phyloP scores from a whole-genome alignment of 1,284 basidiomycete species.

The Cystobasidium slooffiae region DNA sequence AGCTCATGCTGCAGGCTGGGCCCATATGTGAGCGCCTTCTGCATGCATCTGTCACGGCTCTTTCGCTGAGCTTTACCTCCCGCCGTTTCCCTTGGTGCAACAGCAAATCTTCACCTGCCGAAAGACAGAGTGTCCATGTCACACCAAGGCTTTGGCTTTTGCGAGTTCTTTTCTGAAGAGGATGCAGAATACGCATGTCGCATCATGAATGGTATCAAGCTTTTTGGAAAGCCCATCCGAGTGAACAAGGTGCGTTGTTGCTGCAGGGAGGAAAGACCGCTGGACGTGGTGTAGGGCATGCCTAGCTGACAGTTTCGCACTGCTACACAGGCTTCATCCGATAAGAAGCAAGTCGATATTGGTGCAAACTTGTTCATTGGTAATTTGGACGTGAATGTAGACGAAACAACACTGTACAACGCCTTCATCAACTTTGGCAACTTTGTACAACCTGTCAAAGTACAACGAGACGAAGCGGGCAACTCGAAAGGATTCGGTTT shows the following conservation, averaged over 20 bases:
- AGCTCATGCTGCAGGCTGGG: conserved; percentile 97
- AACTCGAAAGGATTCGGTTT: conserved; percentile 89
- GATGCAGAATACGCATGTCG: conserved; percentile 99
- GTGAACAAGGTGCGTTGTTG: conserved; percentile 84
- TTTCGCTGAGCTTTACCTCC: background rate
- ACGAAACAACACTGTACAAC: conserved; percentile 89
- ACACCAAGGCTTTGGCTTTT: conserved; percentile 98
- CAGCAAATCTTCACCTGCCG: conserved; percentile 97
- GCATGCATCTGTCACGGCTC: background rate
- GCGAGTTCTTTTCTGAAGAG: conserved; percentile 96
- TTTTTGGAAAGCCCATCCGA: conserved; percentile 96
- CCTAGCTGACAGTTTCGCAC: background rate
- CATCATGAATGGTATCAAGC: conserved; percentile 99
- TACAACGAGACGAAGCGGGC: conserved; percentile 56
- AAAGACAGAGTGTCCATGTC: conserved; percentile 98
- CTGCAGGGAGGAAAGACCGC: background rate
- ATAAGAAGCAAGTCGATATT: conserved; percentile 96
- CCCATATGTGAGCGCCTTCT: conserved; percentile 75
- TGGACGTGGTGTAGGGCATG: background rate
- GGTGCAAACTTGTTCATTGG: conserved; percentile 97
- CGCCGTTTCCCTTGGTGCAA: conserved; percentile 22
- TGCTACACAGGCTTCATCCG: conserved; percentile 74
- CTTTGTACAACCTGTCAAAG: conserved; percentile 92
- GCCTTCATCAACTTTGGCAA: conserved; percentile 94
- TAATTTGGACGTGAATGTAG: conserved; percentile 89